Evolutionary conservation across 2,329 filamentous ascomycete genomes (phyloP), one percentile per base, ranked within the genome.

Genomic region (Xylaria polymorpha): DNA sequence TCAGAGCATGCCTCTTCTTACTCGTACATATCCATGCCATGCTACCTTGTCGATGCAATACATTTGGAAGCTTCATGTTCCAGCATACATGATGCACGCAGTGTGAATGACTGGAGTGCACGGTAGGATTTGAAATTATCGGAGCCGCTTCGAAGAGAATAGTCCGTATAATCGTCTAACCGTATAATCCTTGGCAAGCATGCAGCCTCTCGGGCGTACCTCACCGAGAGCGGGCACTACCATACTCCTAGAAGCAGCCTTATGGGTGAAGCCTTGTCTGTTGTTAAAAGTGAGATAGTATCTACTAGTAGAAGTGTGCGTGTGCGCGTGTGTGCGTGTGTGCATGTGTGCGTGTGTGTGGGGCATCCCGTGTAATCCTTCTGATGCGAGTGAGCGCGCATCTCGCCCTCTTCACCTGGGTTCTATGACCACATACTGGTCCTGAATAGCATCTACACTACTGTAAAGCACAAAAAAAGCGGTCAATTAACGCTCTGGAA

Each of bases 281-380:
- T 29, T 44, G 50, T 32, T 4, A 15, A 32, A 46, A 37, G 46
- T 22, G 37, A 14, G 35, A n/a, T n/a, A n/a, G n/a, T n/a, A n/a
- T n/a, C n/a, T n/a, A n/a, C n/a, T n/a, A n/a, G n/a, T n/a, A n/a
- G n/a, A n/a, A n/a, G 39, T 37, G 39, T 39, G 32, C 22, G 32
- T 35, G n/a, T 18, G 32, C 48, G 46, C 41, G 48, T 53, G 57
- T 56, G 25, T 29, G 25, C n/a, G n/a, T n/a, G 39, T 37, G 39
- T 39, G 32, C 22, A 22, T 35, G n/a, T 18, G 32, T 55, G 46
- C 41, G 48, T 53, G 57, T 56, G 25, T 29, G 25, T 29, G 25
- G 39, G 62, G 41, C 51, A 37, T 48, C 44, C 32, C 67, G 67
- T 69, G 35, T 69, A 61, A 69, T 69, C 67, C 67, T 69, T 66